These are phyloP conservation scores for Eimeria maxima DNA, from an alignment of 169 alveolate species.

Conservation along the genomic window DNA sequence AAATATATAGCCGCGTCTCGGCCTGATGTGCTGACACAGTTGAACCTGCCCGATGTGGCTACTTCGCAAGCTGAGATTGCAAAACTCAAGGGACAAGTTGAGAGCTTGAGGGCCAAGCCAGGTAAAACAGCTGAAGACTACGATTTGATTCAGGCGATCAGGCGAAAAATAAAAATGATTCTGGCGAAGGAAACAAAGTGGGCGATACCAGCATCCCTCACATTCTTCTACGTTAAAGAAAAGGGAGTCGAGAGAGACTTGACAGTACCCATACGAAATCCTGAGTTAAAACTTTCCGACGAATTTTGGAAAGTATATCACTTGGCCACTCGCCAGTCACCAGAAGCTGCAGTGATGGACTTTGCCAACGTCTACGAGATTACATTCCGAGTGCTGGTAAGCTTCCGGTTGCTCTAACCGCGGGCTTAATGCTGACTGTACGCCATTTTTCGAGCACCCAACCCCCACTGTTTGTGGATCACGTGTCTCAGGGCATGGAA, in stretches of 20 bases:
- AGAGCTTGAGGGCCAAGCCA: slow-evolving; percentile 47
- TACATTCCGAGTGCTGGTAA: slow-evolving; percentile 65
- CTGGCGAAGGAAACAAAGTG: slow-evolving; percentile 62
- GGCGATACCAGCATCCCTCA: slow-evolving; percentile 46
- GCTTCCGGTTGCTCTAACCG: neutral
- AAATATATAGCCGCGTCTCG: slow-evolving; percentile 7
- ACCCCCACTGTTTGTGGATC: neutral
- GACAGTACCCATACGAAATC: neutral
- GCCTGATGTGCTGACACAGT: slow-evolving; percentile 63
- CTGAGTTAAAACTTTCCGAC: slow-evolving; percentile 32
- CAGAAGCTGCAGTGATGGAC: slow-evolving; percentile 58
- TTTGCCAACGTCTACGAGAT: slow-evolving; percentile 57
- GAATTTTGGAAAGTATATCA: slow-evolving; percentile 67
- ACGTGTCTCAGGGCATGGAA: slow-evolving; percentile 47
- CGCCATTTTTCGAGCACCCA: neutral
- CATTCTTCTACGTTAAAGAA: slow-evolving; percentile 34
- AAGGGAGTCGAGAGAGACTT: slow-evolving; percentile 66
- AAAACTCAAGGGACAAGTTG: slow-evolving; percentile 53
- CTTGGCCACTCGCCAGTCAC: slow-evolving; percentile 49
- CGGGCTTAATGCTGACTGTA: neutral
- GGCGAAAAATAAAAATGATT: slow-evolving; percentile 37
- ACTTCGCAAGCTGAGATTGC: slow-evolving; percentile 62
- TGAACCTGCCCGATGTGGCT: slow-evolving; percentile 70
- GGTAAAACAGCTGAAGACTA: slow-evolving; percentile 59
- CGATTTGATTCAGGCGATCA: slow-evolving; percentile 14